Evolutionary conservation across 176 grass and related monocot genomes (phyloP).

Genomic region (Saccharum officinarum): DNA sequence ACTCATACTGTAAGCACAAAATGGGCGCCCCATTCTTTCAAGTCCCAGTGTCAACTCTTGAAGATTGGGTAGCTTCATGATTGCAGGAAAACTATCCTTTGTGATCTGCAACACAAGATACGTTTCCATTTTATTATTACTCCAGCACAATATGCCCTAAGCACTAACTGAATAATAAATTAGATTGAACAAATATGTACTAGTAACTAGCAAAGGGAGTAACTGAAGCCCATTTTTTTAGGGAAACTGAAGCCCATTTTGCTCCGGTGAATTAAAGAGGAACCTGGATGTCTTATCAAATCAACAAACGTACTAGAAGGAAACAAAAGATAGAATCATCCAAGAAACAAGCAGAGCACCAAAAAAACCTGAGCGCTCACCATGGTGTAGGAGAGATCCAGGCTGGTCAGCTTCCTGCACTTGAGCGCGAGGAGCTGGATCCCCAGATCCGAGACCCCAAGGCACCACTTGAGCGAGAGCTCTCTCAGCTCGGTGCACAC

Average conservation of each 20-base stretch:
- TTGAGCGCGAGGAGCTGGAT: constrained; percentile 58
- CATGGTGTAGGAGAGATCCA: constrained; percentile 59
- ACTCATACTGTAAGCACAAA: too few relatives aligned
- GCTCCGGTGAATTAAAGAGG: too few relatives aligned
- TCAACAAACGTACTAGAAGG: too few relatives aligned
- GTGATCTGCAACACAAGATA: constrained; percentile 53
- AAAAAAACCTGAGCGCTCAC: too few relatives aligned
- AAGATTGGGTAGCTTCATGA: constrained; percentile 67
- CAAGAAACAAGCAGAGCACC: too few relatives aligned
- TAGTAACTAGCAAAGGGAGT: neutral
- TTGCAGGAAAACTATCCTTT: constrained; percentile 53
- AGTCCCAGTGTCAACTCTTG: constrained; percentile 56
- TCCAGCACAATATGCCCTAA: neutral
- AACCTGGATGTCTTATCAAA: too few relatives aligned
- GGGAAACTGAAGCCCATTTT: too few relatives aligned
- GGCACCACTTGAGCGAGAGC: constrained; percentile 74
- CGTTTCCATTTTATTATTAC: neutral
- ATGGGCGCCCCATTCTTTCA: too few relatives aligned
- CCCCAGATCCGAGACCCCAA: constrained; percentile 69
- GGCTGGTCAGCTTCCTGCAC: constrained; percentile 62
- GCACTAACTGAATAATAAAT: neutral
- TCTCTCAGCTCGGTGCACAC: constrained; percentile 56
- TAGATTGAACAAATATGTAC: too few relatives aligned
- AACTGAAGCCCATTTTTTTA: too few relatives aligned
- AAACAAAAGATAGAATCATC: too few relatives aligned